Conservation (phyloP, 2,329 filamentous ascomycete genomes). For the Pseudonectria foliicola region DNA sequence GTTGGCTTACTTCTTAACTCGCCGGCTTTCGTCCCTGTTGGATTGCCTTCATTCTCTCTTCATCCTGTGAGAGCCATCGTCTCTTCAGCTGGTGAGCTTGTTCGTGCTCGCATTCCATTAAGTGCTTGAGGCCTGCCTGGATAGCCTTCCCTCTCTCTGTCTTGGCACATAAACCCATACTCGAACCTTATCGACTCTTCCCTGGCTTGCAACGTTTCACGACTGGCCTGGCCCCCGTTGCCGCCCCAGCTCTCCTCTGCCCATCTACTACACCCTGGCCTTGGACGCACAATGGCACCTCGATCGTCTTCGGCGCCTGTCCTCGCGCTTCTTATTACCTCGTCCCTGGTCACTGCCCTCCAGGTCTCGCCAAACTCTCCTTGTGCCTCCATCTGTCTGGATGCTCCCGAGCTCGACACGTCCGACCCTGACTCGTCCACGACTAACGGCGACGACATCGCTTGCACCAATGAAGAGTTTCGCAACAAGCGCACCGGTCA, state of each 20-base stretch:
- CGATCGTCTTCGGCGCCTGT: constrained; percentile 1
- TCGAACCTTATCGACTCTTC: constrained; percentile 1
- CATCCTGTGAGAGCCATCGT: background rate
- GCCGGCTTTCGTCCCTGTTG: too few species aligned
- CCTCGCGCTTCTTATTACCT: constrained; percentile 5
- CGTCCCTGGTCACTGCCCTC: constrained; percentile 29
- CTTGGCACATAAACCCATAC: background rate
- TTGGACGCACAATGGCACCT: constrained; percentile 2
- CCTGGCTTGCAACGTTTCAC: constrained; percentile 9
- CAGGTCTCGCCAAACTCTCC: constrained; percentile 49
- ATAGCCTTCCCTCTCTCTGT: constrained; percentile 7
- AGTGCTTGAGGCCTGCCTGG: too few species aligned
- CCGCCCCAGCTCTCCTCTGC: constrained; percentile 1
- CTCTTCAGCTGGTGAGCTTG: background rate
- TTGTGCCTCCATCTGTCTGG: constrained; percentile 43
- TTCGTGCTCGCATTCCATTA: background rate
- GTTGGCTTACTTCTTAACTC: too few species aligned
- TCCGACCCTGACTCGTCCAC: constrained; percentile 40
- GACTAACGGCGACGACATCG: constrained; percentile 38
- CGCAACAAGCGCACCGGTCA: constrained; percentile 30
- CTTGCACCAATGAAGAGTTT: constrained; percentile 40
- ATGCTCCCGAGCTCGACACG: constrained; percentile 32
- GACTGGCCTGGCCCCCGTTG: constrained; percentile 14
- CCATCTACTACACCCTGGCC: constrained; percentile 3
- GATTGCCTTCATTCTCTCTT: background rate